Base-by-base conservation (phyloP, 176 grass and related monocot genomes). In the Leersia perrieri region DNA sequence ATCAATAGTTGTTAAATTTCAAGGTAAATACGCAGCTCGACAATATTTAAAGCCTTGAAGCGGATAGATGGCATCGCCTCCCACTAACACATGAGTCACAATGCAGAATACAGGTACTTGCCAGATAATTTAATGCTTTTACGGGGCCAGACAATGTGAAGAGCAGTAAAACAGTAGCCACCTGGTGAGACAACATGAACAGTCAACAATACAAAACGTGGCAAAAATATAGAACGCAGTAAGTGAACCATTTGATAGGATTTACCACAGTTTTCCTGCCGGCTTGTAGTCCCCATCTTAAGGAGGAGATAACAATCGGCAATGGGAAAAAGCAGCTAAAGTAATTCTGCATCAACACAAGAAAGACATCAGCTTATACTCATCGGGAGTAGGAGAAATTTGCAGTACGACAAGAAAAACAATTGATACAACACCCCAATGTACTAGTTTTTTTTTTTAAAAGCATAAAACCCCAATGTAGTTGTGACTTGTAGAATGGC, bases 251-350 rank as follows among this genome's bases (percentile, higher is more conserved):
- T 71, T 75, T 77, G 67, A 36, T 47, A 55, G 11, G 5, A 89
- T 86, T 81, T 41, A 98, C 95, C 95, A 89, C 62, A 65, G 95
- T 94, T 92, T 98, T 98, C 45, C 90, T 90, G 40, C 92, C 92
- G 33, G 95, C 95, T 75, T 80, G 49, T 40, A 91, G 29, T 31
- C 95, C 95, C 95, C 92, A 98, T 80, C 95, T 91, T 72, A 98
- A 83, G 67, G 95, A 98, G 87, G 95, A 90, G 44, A 98, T 94
- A 28, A 98, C 81, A 68, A 98, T 94, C 5, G 95, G 95, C 83
- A 98, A 89, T 35, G 92, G 83, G 7, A 98, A 98, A 85, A 98
- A 98, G 75, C 82, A 94, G 72, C 95, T 83, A 73, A 94, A 94
- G 72, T 98, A 98, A 70, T 94, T 94, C 92, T 98, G 82, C 79